Percentiles rank a stretch among this genome's conserved stretches.
Conservation (phyloP, 257 asterid species). For the Fraxinus quadrangulata region DNA sequence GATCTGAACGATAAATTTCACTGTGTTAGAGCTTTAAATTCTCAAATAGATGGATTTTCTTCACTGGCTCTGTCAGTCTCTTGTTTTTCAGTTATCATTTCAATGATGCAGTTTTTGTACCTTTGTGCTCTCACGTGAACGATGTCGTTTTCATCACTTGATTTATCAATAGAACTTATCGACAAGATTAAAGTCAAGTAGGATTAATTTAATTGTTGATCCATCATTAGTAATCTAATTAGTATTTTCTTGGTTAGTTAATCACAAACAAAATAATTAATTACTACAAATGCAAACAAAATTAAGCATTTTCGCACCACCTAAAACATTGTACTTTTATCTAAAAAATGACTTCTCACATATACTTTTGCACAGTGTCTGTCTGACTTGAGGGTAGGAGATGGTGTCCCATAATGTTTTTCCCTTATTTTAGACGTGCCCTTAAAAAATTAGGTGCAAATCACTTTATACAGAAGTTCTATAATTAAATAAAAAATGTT, state of each 20-base stretch:
- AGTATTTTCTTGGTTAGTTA: background rate
- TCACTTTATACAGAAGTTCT: too few species aligned
- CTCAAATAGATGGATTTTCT: conserved; percentile 13
- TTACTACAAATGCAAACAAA: conserved; percentile 22
- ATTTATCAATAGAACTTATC: too few species aligned
- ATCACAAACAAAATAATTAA: conserved; percentile 5
- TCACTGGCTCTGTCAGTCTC: background rate
- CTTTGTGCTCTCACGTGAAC: background rate
- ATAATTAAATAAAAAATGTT: too few species aligned
- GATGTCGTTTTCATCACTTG: background rate
- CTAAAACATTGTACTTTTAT: background rate
- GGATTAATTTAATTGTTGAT: conserved; percentile 10
- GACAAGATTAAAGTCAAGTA: background rate
- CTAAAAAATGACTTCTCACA: too few species aligned
- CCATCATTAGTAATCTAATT: background rate
- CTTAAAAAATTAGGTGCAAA: too few species aligned
- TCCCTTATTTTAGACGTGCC: too few species aligned
- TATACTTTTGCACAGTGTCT: too few species aligned
- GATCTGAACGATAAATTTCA: conserved; percentile 27
- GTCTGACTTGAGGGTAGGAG: too few species aligned
- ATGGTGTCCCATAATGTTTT: too few species aligned
- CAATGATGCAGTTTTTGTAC: conserved; percentile 15
- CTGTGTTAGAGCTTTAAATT: conserved; percentile 7
- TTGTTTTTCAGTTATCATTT: conserved; percentile 9
- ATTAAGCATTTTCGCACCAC: conserved; percentile 20